Evolutionary conservation across 495 filamentous ascomycete species (phyloP).

Genomic region (Aspergillus haitiensis): DNA sequence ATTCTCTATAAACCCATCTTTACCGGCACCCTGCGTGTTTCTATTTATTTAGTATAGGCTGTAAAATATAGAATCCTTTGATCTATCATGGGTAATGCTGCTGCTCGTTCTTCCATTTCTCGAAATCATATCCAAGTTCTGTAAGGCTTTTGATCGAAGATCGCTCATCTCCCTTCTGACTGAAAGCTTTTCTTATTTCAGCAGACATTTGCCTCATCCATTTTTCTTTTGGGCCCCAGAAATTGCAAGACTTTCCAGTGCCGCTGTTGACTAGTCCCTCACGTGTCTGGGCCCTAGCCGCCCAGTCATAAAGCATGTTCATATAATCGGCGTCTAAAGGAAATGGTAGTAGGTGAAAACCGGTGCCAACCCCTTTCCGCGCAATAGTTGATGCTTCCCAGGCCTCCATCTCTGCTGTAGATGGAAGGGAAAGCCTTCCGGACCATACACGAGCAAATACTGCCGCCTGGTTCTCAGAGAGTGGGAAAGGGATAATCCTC

Average conservation of each 20-base stretch:
- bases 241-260: constrained; percentile 62
- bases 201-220: constrained; percentile 61
- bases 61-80: no score
- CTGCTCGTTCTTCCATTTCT: constrained; percentile 37
- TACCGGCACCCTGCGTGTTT: no score
- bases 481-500: constrained; percentile 79
- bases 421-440: constrained; percentile 62
- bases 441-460: constrained; percentile 76
- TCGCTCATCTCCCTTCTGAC: constrained; percentile 46
- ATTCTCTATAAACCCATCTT: no score
- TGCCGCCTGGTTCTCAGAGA: constrained; percentile 76
- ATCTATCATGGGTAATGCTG: constrained; percentile 14
- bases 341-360: constrained; percentile 67
- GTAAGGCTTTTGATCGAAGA: constrained; percentile 47
- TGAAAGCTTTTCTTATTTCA: constrained; percentile 57
- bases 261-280: constrained; percentile 46
- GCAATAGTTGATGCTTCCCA: constrained; percentile 57
- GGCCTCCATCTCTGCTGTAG: constrained; percentile 57
- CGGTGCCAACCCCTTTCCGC: constrained; percentile 48
- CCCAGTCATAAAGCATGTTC: constrained; percentile 67
- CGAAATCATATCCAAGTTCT: constrained; percentile 62
- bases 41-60: constrained; percentile 7
- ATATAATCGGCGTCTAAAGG: constrained; percentile 78
- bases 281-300: constrained; percentile 42
- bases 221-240: constrained; percentile 64